Conservation (phyloP, 257 asterid species). For the Plantago major region DNA sequence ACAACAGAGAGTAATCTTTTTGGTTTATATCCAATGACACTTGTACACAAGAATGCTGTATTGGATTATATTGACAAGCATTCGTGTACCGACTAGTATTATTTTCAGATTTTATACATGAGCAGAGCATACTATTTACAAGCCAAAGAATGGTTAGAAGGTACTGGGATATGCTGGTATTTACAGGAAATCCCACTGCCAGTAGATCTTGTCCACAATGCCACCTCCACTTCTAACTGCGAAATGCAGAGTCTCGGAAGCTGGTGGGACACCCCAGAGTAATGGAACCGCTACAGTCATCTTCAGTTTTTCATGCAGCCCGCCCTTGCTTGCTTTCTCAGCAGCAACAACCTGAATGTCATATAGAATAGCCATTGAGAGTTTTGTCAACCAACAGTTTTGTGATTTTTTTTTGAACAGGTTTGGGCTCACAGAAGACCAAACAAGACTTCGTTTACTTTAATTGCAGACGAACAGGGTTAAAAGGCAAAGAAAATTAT, state of each 20-base stretch:
- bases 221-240: constrained; percentile 97
- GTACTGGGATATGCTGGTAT: constrained; percentile 15
- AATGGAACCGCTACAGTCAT: constrained; percentile 96
- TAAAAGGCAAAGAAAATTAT: background rate
- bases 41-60: too few relatives aligned
- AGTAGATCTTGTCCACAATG: constrained; percentile 85
- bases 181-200: constrained; percentile 96
- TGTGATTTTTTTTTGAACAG: too few relatives aligned
- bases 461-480: background rate
- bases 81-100: background rate
- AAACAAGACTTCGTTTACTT: too few relatives aligned
- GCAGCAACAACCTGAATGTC: constrained; percentile 70
- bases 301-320: constrained; percentile 79
- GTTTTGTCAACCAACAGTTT: too few relatives aligned
- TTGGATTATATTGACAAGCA: too few relatives aligned
- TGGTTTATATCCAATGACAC: too few relatives aligned
- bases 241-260: constrained; percentile 89
- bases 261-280: constrained; percentile 99
- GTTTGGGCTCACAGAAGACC: too few relatives aligned
- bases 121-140: constrained; percentile 40
- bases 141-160: constrained; percentile 38
- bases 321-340: constrained; percentile 70
- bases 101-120: constrained; percentile 32
- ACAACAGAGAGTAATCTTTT: too few relatives aligned
- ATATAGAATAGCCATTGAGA: background rate